phyloP scores from a whole-genome alignment of 148 eudicot genomes.

The Rhododendron williamsianum region DNA sequence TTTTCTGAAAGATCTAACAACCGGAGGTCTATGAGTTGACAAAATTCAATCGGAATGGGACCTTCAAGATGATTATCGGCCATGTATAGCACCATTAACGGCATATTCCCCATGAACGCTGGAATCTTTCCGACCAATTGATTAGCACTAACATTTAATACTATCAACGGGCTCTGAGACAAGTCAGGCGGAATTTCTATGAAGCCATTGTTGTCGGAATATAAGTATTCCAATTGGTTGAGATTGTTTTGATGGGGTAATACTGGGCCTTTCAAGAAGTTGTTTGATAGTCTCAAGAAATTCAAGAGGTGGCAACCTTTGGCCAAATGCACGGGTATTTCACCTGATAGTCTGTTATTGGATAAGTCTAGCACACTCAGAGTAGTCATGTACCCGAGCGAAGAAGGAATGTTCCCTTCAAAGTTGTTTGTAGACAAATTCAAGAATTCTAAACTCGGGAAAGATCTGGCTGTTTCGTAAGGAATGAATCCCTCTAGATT shows the following conservation, averaged over 20 bases:
- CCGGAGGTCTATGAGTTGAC: neutral
- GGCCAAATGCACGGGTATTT: conserved; percentile 7
- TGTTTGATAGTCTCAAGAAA: conserved; percentile 1
- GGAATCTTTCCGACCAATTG: neutral
- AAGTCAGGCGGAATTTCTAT: neutral
- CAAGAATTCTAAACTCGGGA: neutral
- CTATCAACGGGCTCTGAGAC: neutral
- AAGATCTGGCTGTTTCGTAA: neutral
- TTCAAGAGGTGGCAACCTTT: neutral
- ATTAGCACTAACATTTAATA: conserved; percentile 1
- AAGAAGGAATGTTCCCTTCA: conserved; percentile 10
- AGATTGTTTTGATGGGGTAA: neutral
- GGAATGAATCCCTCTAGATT: neutral
- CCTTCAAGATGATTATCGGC: conserved; percentile 4
- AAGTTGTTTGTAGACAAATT: conserved; percentile 8
- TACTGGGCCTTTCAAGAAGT: conserved; percentile 5
- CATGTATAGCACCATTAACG: neutral
- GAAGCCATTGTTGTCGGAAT: neutral
- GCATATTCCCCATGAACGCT: neutral
- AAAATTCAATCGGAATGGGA: neutral
- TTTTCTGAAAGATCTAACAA: neutral
- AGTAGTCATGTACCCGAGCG: neutral
- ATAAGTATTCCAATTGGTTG: neutral
- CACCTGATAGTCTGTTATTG: neutral
- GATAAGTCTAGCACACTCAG: neutral